These are phyloP conservation scores for Fraxinus platypoda DNA, from an alignment of 305 asterid species.

Conservation along the genomic window DNA sequence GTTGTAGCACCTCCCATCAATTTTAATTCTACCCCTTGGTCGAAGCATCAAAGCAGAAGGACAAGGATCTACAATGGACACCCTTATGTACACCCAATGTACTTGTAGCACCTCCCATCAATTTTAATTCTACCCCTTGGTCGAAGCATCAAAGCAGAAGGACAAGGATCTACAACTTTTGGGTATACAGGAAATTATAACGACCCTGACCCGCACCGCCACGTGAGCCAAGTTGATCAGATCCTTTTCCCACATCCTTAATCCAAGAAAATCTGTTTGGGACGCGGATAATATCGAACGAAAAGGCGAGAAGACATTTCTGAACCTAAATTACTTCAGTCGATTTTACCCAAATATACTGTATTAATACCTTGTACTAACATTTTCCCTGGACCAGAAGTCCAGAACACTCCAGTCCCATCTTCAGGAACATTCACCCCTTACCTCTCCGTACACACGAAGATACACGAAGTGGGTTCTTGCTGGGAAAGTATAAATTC, in stretches of 20 bases:
- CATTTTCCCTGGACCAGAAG: not conserved
- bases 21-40: no score
- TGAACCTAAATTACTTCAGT: not conserved
- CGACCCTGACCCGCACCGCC: not conserved
- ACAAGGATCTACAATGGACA: no score
- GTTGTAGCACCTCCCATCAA: no score
- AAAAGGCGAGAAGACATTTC: not conserved
- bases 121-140: not conserved
- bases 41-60: no score
- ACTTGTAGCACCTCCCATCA: no score
- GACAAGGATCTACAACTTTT: not conserved
- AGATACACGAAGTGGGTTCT: not conserved
- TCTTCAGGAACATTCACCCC: constrained; percentile 13
- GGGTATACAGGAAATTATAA: not conserved
- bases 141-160: not conserved
- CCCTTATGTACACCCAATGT: no score
- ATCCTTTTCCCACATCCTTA: not conserved
- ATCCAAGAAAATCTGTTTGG: not conserved
- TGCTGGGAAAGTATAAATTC: constrained; percentile 14
- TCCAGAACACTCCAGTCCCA: constrained; percentile 14
- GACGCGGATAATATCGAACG: not conserved
- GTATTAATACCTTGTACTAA: not conserved
- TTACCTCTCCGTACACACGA: not conserved
- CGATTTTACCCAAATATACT: not conserved
- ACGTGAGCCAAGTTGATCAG: not conserved